These are phyloP conservation scores for Picea abies DNA, from an alignment of 83 land plant genomes.

Conservation along the genomic window DNA sequence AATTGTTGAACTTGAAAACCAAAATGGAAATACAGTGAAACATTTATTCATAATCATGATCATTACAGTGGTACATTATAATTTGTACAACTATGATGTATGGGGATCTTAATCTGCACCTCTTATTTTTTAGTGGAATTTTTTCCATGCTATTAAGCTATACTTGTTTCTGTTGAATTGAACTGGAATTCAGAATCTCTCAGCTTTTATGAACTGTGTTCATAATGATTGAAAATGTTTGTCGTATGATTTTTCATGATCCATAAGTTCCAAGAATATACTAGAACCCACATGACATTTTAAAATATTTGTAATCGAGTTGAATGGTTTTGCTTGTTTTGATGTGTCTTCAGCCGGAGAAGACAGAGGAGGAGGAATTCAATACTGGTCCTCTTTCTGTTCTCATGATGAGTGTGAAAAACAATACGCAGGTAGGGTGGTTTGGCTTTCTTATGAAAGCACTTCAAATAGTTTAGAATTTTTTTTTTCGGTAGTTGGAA, in stretches of 20 bases:
- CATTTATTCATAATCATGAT: no score
- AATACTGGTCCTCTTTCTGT: slow-evolving; percentile 95
- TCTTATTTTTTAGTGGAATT: no score
- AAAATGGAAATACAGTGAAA: no score
- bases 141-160: no score
- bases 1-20: no score
- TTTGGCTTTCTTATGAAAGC: neutral
- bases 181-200: neutral
- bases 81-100: no score
- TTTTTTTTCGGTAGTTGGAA: neutral
- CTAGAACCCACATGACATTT: neutral
- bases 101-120: no score
- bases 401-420: slow-evolving; percentile 91
- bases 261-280: neutral
- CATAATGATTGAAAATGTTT: neutral
- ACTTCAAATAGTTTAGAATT: neutral
- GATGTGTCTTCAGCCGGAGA: slow-evolving; percentile 30
- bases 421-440: slow-evolving; percentile 85
- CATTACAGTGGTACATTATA: no score
- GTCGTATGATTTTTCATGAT: neutral
- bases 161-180: no score
- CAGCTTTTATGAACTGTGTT: neutral
- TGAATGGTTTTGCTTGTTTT: neutral
- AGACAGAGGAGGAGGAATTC: slow-evolving; percentile 92
- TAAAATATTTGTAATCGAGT: neutral